Evolutionary conservation across 495 filamentous ascomycete genomes (phyloP).

Genomic region (Echria macrotheca): DNA sequence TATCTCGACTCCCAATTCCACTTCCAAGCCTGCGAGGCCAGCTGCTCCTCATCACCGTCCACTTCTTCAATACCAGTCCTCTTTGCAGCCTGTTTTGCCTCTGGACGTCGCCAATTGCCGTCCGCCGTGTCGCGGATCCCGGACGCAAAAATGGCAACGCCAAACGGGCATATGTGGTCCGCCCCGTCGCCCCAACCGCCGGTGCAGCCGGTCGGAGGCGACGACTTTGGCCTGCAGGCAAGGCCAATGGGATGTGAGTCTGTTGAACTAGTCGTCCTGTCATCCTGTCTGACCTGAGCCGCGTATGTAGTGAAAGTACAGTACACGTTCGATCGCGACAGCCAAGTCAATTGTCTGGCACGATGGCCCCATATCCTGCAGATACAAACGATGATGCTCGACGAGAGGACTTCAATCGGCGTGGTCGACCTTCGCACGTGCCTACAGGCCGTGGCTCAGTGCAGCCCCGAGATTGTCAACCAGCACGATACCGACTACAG

Average conservation of each 20-base stretch:
- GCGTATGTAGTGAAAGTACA: slow-evolving; percentile 75
- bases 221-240: slow-evolving; percentile 40
- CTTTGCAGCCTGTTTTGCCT: too few relatives aligned
- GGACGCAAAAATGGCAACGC: slow-evolving; percentile 20
- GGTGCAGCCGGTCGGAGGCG: slow-evolving; percentile 42
- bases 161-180: slow-evolving; percentile 21
- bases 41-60: neutral
- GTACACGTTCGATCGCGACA: slow-evolving; percentile 90
- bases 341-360: slow-evolving; percentile 85
- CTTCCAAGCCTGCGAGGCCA: neutral
- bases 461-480: slow-evolving; percentile 82
- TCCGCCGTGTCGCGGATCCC: slow-evolving; percentile 11
- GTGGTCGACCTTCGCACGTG: slow-evolving; percentile 87
- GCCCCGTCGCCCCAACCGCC: slow-evolving; percentile 21
- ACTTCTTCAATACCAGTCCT: neutral
- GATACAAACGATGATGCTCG: slow-evolving; percentile 72
- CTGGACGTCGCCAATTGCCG: slow-evolving; percentile 16
- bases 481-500: slow-evolving; percentile 86
- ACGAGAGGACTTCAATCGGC: slow-evolving; percentile 68
- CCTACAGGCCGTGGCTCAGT: slow-evolving; percentile 70
- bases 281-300: neutral
- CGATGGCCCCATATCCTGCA: slow-evolving; percentile 77
- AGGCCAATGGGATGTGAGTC: slow-evolving; percentile 50
- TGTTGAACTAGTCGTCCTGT: slow-evolving; percentile 5
- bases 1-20: neutral